Evolutionary conservation across 2,329 filamentous ascomycete species (phyloP).

Genomic region (Allantophomopsis lycopodina): DNA sequence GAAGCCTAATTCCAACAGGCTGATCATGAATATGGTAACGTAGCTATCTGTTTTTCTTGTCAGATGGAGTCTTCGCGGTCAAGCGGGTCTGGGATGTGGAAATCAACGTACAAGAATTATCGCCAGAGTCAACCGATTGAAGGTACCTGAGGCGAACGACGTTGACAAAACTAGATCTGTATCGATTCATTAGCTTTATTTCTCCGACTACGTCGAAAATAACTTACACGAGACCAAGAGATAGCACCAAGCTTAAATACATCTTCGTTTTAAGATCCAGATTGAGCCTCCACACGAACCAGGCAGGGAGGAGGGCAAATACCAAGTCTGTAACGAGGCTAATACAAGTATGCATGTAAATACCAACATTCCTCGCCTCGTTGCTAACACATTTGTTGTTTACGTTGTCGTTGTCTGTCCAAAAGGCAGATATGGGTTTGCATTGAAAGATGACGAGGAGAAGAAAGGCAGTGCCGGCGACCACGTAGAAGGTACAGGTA

Average conservation of each 20-base stretch:
- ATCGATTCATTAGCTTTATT: too few species aligned
- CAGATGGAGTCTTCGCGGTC: too few species aligned
- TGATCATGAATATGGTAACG: neutral
- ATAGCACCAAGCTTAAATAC: constrained; percentile 1
- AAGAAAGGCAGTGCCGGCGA: neutral
- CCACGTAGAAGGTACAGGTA: neutral
- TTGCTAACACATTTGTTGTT: neutral
- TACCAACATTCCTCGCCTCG: neutral
- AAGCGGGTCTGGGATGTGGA: too few species aligned
- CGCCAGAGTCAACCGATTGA: neutral
- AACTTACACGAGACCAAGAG: neutral
- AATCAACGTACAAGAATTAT: constrained; percentile 1
- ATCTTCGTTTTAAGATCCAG: neutral
- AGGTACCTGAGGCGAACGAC: constrained; percentile 1
- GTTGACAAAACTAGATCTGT: constrained; percentile 1
- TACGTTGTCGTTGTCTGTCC: neutral
- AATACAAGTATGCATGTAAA: neutral
- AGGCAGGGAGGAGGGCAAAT: neutral
- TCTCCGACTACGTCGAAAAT: too few species aligned
- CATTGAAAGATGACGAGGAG: constrained; percentile 1
- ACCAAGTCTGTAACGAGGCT: constrained; percentile 1
- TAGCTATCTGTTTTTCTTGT: too few species aligned
- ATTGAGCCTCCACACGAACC: neutral
- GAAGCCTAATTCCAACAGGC: constrained; percentile 1
- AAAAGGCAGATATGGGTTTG: constrained; percentile 1